Evolutionary conservation across 768 basidiomycete species (phyloP).

Genomic region (Phanerochaete sordida): DNA sequence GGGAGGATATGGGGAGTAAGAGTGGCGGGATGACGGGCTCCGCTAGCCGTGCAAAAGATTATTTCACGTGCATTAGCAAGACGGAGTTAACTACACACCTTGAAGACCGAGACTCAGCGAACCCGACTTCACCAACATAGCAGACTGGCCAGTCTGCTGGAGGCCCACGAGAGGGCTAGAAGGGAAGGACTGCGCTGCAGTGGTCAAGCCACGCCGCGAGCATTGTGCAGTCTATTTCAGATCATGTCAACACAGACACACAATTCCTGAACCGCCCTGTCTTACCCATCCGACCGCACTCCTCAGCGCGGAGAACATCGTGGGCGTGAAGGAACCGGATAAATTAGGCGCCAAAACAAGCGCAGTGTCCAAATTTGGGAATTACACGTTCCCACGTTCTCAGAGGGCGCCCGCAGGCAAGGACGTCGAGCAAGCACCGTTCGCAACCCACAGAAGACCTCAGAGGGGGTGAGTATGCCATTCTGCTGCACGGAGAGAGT

Average conservation of each 20-base stretch:
- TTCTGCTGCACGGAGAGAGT: not conserved
- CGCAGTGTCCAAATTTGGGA: constrained; percentile 5
- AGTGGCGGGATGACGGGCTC: constrained; percentile 43
- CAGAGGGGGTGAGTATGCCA: constrained; percentile 37
- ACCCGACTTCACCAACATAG: not conserved
- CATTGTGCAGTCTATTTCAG: not conserved
- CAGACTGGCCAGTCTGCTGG: constrained; percentile 1
- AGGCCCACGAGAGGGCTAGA: not conserved
- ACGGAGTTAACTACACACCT: no score
- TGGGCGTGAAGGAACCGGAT: not conserved
- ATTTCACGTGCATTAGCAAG: no score
- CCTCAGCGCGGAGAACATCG: constrained; percentile 23
- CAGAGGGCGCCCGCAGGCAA: not conserved
- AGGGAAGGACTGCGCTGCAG: not conserved
- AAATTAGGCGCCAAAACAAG: constrained; percentile 3
- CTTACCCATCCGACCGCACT: constrained; percentile 22
- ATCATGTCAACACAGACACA: not conserved
- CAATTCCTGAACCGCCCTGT: not conserved
- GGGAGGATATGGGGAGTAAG: constrained; percentile 58
- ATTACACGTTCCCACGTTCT: constrained; percentile 4
- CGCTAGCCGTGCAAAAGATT: constrained; percentile 32
- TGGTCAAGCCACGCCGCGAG: not conserved
- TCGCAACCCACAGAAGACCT: constrained; percentile 17
- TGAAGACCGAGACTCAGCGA: not conserved
- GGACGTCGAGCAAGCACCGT: constrained; percentile 13